Evolutionary conservation across 2,329 filamentous ascomycete genomes (phyloP).

Genomic region (Metarhizium guizhouense): DNA sequence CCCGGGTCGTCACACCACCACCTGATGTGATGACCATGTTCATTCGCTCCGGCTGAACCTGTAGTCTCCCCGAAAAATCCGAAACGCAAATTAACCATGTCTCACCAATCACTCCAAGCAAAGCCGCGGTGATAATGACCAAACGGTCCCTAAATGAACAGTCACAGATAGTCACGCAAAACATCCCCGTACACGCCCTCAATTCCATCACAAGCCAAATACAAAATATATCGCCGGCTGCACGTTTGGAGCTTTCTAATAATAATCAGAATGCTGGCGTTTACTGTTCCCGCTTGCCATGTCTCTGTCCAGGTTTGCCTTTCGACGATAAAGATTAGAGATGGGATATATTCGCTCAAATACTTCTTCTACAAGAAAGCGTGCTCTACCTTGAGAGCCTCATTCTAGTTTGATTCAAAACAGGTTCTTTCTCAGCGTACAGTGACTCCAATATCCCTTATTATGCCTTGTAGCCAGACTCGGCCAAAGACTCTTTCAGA

Average conservation of each 20-base stretch:
- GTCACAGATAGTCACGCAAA: background rate
- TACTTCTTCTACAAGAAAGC: background rate
- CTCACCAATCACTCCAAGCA: too few relatives aligned
- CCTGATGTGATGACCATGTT: background rate
- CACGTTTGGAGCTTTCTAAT: background rate
- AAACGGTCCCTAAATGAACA: too few relatives aligned
- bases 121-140: too few relatives aligned
- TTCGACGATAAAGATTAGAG: background rate
- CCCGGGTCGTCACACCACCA: too few relatives aligned
- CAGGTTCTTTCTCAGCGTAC: background rate
- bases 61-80: background rate
- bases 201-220: background rate
- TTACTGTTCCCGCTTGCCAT: background rate
- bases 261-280: background rate
- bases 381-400: background rate
- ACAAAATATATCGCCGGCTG: background rate
- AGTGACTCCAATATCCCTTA: background rate
- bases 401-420: background rate
- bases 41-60: background rate
- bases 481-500: constrained; percentile 63
- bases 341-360: background rate
- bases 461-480: constrained; percentile 56
- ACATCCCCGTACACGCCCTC: background rate
- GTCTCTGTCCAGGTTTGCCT: background rate
- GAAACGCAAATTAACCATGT: background rate